These are phyloP conservation scores for Tricholoma terreum DNA, from an alignment of 768 basidiomycete species.

Conservation along the genomic window DNA sequence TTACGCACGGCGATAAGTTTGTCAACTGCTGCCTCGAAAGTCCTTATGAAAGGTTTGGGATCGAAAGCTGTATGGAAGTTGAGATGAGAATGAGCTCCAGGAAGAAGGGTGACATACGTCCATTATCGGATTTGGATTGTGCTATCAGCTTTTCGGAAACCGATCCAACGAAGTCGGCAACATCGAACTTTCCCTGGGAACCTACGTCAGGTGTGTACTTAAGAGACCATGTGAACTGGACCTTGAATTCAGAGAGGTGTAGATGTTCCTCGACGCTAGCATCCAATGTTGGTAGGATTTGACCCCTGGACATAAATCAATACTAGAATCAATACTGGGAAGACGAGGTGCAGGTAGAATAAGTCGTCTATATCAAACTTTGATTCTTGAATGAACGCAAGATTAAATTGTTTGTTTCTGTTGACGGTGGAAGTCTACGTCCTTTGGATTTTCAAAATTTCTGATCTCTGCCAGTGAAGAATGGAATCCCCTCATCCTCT, in stretches of 20 bases:
- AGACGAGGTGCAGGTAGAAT: neutral
- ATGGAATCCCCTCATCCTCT: slow-evolving; percentile 42
- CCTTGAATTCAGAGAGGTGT: slow-evolving; percentile 54
- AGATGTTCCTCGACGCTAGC: slow-evolving; percentile 52
- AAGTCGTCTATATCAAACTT: neutral
- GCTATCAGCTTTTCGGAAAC: slow-evolving; percentile 87
- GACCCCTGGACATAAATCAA: slow-evolving; percentile 11
- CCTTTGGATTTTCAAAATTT: slow-evolving; percentile 6
- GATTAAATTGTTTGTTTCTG: slow-evolving; percentile 16
- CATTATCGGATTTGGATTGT: slow-evolving; percentile 78
- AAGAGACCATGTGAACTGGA: slow-evolving; percentile 16
- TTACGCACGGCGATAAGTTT: slow-evolving; percentile 81
- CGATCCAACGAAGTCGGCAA: slow-evolving; percentile 83
- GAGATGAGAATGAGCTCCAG: neutral
- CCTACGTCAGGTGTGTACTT: neutral
- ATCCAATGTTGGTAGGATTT: slow-evolving; percentile 35
- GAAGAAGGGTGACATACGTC: slow-evolving; percentile 47
- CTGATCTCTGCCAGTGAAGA: slow-evolving; percentile 10
- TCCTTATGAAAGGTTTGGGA: slow-evolving; percentile 87
- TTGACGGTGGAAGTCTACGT: slow-evolving; percentile 12
- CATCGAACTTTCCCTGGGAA: slow-evolving; percentile 81
- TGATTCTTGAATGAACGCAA: neutral
- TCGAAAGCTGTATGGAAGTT: slow-evolving; percentile 68
- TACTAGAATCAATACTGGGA: too few species aligned
- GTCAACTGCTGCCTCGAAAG: slow-evolving; percentile 91